A percentile compares a stretch with the other conserved stretches of the same genome.
Evolutionary conservation across 2,329 filamentous ascomycete genomes (phyloP).

Genomic region (Ophiostoma fasciatum): DNA sequence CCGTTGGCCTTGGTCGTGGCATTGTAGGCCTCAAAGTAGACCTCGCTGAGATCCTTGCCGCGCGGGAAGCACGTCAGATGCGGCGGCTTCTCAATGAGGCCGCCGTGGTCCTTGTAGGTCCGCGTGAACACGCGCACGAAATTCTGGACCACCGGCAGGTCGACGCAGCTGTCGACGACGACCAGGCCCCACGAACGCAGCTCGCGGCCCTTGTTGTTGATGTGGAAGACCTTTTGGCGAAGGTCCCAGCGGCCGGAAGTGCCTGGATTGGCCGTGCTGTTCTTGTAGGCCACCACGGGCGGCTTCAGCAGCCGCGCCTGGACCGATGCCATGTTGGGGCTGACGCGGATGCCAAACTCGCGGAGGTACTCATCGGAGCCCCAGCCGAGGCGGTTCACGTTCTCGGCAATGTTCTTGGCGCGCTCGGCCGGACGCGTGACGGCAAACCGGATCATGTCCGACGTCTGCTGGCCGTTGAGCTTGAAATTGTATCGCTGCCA

Average conservation of each 20-base stretch:
- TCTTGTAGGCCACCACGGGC: slow-evolving; percentile 56
- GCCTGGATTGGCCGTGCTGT: slow-evolving; percentile 42
- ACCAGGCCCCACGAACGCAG: slow-evolving; percentile 66
- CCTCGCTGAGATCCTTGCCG: slow-evolving; percentile 20
- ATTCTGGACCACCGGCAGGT: slow-evolving; percentile 37
- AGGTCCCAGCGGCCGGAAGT: slow-evolving; percentile 74
- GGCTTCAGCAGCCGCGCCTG: slow-evolving; percentile 57
- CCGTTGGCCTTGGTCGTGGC: slow-evolving; percentile 34
- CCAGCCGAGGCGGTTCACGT: slow-evolving; percentile 55
- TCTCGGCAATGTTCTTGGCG: slow-evolving; percentile 50
- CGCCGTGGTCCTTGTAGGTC: slow-evolving; percentile 35
- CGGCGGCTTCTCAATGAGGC: slow-evolving; percentile 25
- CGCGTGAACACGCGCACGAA: slow-evolving; percentile 36
- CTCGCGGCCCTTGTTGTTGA: slow-evolving; percentile 38
- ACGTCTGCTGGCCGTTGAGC: slow-evolving; percentile 48
- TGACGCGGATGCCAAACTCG: slow-evolving; percentile 61
- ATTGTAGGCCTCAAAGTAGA: slow-evolving; percentile 41
- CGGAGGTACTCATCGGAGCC: slow-evolving; percentile 50
- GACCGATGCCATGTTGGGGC: slow-evolving; percentile 45
- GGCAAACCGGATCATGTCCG: slow-evolving; percentile 84
- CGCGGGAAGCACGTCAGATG: slow-evolving; percentile 15
- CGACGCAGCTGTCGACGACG: slow-evolving; percentile 41
- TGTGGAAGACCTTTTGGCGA: slow-evolving; percentile 62
- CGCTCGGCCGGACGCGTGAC: slow-evolving; percentile 62
- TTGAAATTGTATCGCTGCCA: slow-evolving; percentile 51